These are phyloP conservation scores for Scorias spongiosa DNA, from an alignment of 2,329 filamentous ascomycete species.

Conservation along the genomic window DNA sequence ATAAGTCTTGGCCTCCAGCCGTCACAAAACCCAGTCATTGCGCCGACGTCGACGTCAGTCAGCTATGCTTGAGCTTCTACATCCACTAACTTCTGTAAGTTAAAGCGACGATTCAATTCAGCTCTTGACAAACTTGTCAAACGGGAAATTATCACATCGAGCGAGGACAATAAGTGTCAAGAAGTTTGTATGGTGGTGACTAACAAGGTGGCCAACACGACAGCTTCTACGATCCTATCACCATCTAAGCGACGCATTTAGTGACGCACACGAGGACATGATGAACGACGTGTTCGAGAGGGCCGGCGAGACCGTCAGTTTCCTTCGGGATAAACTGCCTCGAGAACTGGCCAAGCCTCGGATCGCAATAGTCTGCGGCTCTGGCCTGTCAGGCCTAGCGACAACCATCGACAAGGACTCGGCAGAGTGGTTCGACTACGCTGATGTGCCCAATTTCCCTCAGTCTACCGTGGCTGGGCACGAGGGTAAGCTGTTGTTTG, in stretches of 20 bases:
- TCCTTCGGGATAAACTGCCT: slow-evolving; percentile 36
- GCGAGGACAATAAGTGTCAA: background rate
- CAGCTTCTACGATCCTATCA: background rate
- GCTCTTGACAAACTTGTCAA: background rate
- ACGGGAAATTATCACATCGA: too few species aligned
- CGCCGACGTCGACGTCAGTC: too few species aligned
- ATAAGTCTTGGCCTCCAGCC: too few species aligned
- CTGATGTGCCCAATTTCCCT: slow-evolving; percentile 44
- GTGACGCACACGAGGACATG: slow-evolving; percentile 19
- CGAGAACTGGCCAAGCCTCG: slow-evolving; percentile 34
- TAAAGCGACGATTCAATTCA: background rate
- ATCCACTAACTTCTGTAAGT: background rate
- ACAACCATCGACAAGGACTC: slow-evolving; percentile 37
- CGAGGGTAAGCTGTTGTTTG: slow-evolving; percentile 51
- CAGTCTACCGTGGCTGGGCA: slow-evolving; percentile 36
- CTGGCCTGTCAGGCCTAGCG: slow-evolving; percentile 46
- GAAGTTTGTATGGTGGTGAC: background rate
- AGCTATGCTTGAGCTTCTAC: background rate
- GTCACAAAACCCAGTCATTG: too few species aligned
- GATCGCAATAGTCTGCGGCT: slow-evolving; percentile 50
- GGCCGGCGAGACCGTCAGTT: slow-evolving; percentile 35
- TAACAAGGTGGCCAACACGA: background rate
- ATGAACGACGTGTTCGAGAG: slow-evolving; percentile 23
- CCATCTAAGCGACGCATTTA: slow-evolving; percentile 15
- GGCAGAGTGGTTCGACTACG: slow-evolving; percentile 41